Evolutionary conservation across 2,329 filamentous ascomycete genomes (phyloP), one percentile per base, ranked within the genome.

Genomic region (Metarhizium album): DNA sequence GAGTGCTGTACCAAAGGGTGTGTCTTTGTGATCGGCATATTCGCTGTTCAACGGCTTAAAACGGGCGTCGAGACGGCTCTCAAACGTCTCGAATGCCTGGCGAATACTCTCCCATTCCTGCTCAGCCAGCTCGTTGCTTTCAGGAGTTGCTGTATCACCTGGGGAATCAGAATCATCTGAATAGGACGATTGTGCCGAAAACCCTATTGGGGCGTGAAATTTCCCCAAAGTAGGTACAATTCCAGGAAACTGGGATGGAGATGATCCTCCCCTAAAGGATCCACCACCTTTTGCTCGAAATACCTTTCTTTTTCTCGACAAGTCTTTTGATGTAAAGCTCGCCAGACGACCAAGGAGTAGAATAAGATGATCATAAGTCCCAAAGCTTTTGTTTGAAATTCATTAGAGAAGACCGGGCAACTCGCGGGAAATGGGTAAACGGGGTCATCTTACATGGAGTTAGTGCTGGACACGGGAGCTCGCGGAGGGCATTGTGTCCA

Each of bases 401-500:
- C 16, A 23, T 23, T 35, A 37, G 29, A 7, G 31, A 14, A n/a
- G 14, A 27, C n/a, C 31, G 23, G 31, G 16, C 22, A 46, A 14
- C 4, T 7, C 16, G 40, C 20, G 37, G 37, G 37, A 40, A 40
- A 20, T 3, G 37, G 16, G 6, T 6, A 11, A 6, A 20, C n/a
- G 37, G 7, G n/a, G 31, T 3, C n/a, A 16, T 46, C 79, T 71
- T 69, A 84, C 80, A 80, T 79, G 9, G 88, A 86, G 60, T 90
- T 85, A 4, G 85, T 70, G 54, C 79, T 83, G 18, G 88, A 89
- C 42, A 95, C 75, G 1, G 86, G 84, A 9, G 87, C 86, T 61
- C 93, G 78, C 3, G 93, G 93, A 38, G 88, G 87, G 61, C 90
- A 95, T 60, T 91, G 84, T n/a, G 82, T 82, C 87, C 89, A 95